These are phyloP conservation scores for Talaromyces adpressus DNA, from an alignment of 495 filamentous ascomycete species.

Conservation along the genomic window DNA sequence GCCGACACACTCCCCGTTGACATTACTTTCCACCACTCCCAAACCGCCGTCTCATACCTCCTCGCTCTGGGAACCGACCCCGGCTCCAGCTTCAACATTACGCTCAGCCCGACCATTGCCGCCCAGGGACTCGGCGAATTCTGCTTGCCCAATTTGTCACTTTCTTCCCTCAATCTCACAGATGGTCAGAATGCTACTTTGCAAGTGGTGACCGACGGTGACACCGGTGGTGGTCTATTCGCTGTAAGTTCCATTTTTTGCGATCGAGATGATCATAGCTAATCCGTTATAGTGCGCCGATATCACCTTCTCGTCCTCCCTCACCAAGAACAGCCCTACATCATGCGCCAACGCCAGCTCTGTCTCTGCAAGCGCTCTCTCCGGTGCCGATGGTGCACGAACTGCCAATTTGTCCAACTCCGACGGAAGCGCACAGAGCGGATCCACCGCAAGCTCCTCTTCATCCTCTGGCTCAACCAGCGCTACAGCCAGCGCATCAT, in stretches of 20 bases:
- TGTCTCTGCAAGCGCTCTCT: conserved; percentile 26
- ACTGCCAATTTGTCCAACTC: conserved; percentile 32
- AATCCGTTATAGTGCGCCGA: conserved; percentile 47
- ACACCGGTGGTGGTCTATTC: conserved; percentile 47
- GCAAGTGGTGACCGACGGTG: conserved; percentile 51
- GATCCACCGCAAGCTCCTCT: conserved; percentile 17
- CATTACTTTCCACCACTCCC: conserved; percentile 48
- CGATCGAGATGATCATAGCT: neutral
- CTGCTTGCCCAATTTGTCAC: conserved; percentile 44
- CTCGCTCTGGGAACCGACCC: conserved; percentile 48
- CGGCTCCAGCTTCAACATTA: conserved; percentile 45
- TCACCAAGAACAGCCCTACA: conserved; percentile 21
- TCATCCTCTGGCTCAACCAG: conserved; percentile 52
- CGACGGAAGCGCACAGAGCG: conserved; percentile 20
- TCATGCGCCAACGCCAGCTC: conserved; percentile 48
- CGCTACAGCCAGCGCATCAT: conserved; percentile 9
- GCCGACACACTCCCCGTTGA: conserved; percentile 44
- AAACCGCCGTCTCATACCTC: conserved; percentile 49
- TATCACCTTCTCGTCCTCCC: conserved; percentile 43
- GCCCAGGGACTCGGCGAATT: conserved; percentile 48
- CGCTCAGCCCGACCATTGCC: conserved; percentile 39
- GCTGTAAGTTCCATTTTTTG: conserved; percentile 29
- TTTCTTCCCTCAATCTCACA: conserved; percentile 24
- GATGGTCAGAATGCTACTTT: conserved; percentile 55
- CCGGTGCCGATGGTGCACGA: conserved; percentile 23